Conservation (phyloP, 1,284 basidiomycete species). For the Crucibulum parvulum region DNA sequence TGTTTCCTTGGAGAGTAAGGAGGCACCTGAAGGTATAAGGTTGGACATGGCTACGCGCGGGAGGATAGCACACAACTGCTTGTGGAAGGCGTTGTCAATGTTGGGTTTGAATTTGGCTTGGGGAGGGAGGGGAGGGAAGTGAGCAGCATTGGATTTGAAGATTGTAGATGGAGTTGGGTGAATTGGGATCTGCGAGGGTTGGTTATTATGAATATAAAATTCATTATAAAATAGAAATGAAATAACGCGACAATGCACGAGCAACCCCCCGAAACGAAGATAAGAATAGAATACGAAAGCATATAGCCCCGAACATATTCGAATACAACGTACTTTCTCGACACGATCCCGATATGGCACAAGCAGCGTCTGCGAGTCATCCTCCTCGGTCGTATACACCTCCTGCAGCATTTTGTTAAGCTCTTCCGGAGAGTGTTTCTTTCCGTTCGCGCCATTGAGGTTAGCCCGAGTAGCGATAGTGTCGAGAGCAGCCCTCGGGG, state of each 20-base stretch:
- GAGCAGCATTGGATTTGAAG: too few species aligned
- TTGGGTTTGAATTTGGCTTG: too few species aligned
- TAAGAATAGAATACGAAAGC: neutral
- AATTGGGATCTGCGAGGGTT: too few species aligned
- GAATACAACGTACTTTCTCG: constrained; percentile 53
- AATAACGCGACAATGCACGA: too few species aligned
- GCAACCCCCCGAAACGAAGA: neutral
- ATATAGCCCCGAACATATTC: too few species aligned
- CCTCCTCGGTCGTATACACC: constrained; percentile 59
- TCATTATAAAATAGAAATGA: too few species aligned
- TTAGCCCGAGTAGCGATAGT: constrained; percentile 18
- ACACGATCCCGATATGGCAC: constrained; percentile 71
- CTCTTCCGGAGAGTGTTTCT: constrained; percentile 48
- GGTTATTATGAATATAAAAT: too few species aligned
- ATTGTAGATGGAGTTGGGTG: too few species aligned
- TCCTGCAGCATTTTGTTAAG: constrained; percentile 58
- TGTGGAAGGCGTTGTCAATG: neutral
- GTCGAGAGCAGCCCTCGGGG: constrained; percentile 10
- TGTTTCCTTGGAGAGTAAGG: constrained; percentile 77
- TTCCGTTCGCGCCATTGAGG: constrained; percentile 18
- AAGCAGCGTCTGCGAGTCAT: constrained; percentile 68
- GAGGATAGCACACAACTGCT: neutral
- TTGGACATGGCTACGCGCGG: constrained; percentile 67
- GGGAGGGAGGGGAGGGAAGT: too few species aligned
- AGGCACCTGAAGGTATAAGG: constrained; percentile 16